Percentiles rank a stretch among this genome's conserved stretches.
Conservation (phyloP, 345 rosid species). For the Geranium brycei region DNA sequence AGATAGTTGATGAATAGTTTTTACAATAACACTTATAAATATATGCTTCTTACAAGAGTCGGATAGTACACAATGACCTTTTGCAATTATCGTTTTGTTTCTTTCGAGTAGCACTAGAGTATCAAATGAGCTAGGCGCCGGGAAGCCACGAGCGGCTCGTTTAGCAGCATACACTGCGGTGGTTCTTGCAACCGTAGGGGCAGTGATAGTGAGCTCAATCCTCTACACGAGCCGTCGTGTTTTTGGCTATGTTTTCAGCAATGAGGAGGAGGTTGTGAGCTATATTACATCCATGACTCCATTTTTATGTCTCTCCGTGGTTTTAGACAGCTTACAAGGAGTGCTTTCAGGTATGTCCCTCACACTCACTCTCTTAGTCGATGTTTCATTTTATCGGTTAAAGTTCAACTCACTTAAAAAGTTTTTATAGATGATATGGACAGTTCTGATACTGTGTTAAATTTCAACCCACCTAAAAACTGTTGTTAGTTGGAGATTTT, state of each 20-base stretch:
- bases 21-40: no score
- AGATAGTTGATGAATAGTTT: no score
- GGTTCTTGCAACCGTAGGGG: conserved; percentile 13
- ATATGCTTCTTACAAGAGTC: no score
- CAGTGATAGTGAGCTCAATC: conserved; percentile 9
- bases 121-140: conserved; percentile 37
- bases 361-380: neutral
- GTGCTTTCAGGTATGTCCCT: conserved; percentile 25
- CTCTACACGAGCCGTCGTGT: conserved; percentile 14
- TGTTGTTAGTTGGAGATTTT: no score
- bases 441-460: no score
- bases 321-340: conserved; percentile 23
- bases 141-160: conserved; percentile 25
- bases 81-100: neutral
- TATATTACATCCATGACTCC: conserved; percentile 25
- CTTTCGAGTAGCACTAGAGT: conserved; percentile 22
- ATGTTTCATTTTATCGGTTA: neutral
- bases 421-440: no score
- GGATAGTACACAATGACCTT: neutral
- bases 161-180: conserved; percentile 9
- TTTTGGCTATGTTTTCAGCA: conserved; percentile 27
- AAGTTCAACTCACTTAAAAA: no score
- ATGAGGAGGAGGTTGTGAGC: conserved; percentile 18
- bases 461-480: no score
- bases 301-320: conserved; percentile 21